Evolutionary conservation across 2,329 filamentous ascomycete genomes (phyloP), one percentile per base, ranked within the genome.

Genomic region (Paraphaeosphaeria sporulosa): DNA sequence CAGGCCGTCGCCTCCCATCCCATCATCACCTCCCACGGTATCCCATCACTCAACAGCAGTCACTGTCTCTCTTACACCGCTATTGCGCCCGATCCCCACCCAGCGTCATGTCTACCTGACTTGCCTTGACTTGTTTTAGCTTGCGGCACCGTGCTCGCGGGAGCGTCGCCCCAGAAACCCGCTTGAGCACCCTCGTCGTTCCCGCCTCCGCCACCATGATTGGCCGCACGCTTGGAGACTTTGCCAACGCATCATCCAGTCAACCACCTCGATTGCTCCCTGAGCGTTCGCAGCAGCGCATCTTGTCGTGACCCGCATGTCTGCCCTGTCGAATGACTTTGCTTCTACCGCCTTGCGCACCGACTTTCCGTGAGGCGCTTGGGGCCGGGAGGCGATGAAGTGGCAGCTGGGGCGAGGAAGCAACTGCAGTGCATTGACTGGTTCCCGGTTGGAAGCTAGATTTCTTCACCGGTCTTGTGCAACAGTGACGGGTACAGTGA

Each of bases 231-330:
- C 50, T 49, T 19, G 25, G 13, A 51, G 44, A 59, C 66, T 69
- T 9, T 72, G 71, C 67, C 71, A 74, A 59, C 71, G 69, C 71
- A 74, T 73, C 66, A 51, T 61, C 64, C 61, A 67, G 51, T 58
- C 61, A 62, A 60, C 52, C 64, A 51, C 57, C 55, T 47, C 32
- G 25, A 25, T 43, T 38, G 36, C 23, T 57, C 49, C 47, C 55
- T 44, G 57, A 44, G 36, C 42, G 47, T 52, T 60, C 64, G 63
- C 65, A 64, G 54, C 59, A 42, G 47, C 61, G 21, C 44, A 43
- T 32, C 40, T 25, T 30, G 49, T 46, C 44, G 57, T 40, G 48
- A 59, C 53, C 17, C 52, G 59, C 59, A 57, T 54, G 2, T 1
- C 40, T 49, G 42, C 15, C 21, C 23, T 46, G 44, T 59, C 66